Base-by-base conservation (phyloP, 1,139 yeast species). In the Geotrichum aggregatum region DNA sequence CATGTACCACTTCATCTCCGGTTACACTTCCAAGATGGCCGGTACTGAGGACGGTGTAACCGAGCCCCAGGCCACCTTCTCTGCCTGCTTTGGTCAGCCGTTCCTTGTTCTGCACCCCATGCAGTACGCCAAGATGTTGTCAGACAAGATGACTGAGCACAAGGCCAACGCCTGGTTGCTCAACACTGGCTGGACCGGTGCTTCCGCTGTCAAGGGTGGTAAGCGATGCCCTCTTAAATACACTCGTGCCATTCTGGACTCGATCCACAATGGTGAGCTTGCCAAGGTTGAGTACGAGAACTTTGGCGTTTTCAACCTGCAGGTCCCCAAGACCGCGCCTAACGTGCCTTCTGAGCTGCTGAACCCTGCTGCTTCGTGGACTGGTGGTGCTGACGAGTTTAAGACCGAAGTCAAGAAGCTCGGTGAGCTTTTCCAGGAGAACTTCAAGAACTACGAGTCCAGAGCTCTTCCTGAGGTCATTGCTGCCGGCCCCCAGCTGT, bases 41-140 rank as follows among this genome's bases (percentile, higher is more conserved):
- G 98, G 98, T 73, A 92, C 98, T 55, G 98, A 92, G 76, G 95
- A 87, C 72, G 98, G 98, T 74, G 88, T 92, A 62, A 91, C 98
- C 60, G 98, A 92, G 76, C 98, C 98, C 57, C 91, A 87, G 73
- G 96, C 98, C 55, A 88, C 97, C 30, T 92, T 92, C 81, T 87
- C 96, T 60, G 96, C 98, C 54, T 92, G 98, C 79, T 92, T 91
- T 73, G 98, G 98, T 67, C 98, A 92, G 77, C 98, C 98, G 61
- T 92, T 92, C 86, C 79, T 92, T 75, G 98, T 92, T 47, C 78
- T 92, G 72, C 98, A 92, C 75, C 98, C 98, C 72, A 92, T 92
- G 92, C 84, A 84, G 73, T 92, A 92, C 73, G 98, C 98, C 51
- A 87, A 87, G 72, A 96, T 92, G 84, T 80, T 92, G 67, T 86